A percentile compares a stretch with the other conserved stretches of the same genome.
These are phyloP conservation scores for Ogataea wickerhamii DNA, from an alignment of 805 yeast species.

Conservation along the genomic window DNA sequence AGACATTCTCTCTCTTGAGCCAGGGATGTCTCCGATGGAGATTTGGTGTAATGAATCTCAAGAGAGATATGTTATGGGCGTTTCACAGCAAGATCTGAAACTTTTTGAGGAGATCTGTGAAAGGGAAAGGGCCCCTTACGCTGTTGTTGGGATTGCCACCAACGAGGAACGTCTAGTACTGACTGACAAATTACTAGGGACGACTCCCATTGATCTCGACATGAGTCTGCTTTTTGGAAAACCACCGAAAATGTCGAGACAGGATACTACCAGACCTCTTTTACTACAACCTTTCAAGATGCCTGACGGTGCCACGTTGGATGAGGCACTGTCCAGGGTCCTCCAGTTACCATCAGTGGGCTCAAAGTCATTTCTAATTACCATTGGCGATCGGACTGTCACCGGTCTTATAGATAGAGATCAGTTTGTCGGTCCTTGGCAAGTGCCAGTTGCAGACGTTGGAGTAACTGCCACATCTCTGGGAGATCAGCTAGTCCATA, in stretches of 20 bases:
- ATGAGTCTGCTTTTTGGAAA: conserved; percentile 95
- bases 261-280: conserved; percentile 60
- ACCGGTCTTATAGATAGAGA: conserved; percentile 97
- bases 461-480: conserved; percentile 92
- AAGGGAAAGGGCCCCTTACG: conserved; percentile 95
- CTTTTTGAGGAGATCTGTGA: conserved; percentile 75
- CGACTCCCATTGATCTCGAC: conserved; percentile 91
- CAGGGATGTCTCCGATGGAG: conserved; percentile 99
- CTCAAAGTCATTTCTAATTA: conserved; percentile 87
- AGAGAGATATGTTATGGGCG: conserved; percentile 95
- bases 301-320: conserved; percentile 35
- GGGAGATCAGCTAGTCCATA: conserved; percentile 61
- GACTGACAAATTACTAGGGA: conserved; percentile 70
- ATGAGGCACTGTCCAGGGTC: conserved; percentile 76
- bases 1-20: conserved; percentile 85
- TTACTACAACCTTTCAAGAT: conserved; percentile 39
- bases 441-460: conserved; percentile 96
- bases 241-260: conserved; percentile 91
- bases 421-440: conserved; percentile 99
- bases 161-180: conserved; percentile 77
- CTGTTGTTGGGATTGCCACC: conserved; percentile 94
- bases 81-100: conserved; percentile 71
- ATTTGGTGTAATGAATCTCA: conserved; percentile 99
- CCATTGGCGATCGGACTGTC: conserved; percentile 98
- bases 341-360: conserved; percentile 91